Percentiles rank a stretch among this genome's conserved stretches.
These are phyloP conservation scores for Teunomyces atbi DNA, from an alignment of 805 yeast species.

Conservation along the genomic window DNA sequence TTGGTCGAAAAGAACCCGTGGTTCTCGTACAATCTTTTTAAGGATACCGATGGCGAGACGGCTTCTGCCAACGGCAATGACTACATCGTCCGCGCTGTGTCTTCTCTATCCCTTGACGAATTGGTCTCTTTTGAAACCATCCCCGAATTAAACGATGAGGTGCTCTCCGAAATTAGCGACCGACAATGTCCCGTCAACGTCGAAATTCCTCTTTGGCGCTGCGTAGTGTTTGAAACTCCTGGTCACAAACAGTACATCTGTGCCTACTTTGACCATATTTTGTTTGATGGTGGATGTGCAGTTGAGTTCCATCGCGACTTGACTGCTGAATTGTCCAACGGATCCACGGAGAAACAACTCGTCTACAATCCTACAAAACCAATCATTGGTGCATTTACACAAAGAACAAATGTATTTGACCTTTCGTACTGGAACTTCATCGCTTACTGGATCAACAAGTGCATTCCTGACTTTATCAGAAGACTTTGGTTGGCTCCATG, in stretches of 20 bases:
- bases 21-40: constrained; percentile 10
- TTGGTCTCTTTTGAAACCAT: constrained; percentile 7
- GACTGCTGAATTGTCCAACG: constrained; percentile 7
- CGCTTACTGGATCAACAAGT: not conserved
- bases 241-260: constrained; percentile 4
- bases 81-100: constrained; percentile 9
- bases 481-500: not conserved
- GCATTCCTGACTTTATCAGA: not conserved
- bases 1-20: constrained; percentile 8
- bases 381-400: not conserved
- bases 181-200: constrained; percentile 5
- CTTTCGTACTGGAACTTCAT: not conserved
- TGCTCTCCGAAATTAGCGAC: constrained; percentile 5
- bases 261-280: constrained; percentile 9
- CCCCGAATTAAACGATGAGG: constrained; percentile 3
- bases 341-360: not conserved
- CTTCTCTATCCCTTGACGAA: constrained; percentile 4
- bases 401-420: not conserved
- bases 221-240: constrained; percentile 7
- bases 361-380: not conserved
- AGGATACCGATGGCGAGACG: not conserved
- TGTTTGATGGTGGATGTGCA: constrained; percentile 12
- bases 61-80: constrained; percentile 7
- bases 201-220: constrained; percentile 11
- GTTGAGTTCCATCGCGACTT: constrained; percentile 11